Evolutionary conservation across 1,139 yeast genomes (phyloP), one percentile per base, ranked within the genome.

Genomic region (Zhuliangozyma blackwelliae): DNA sequence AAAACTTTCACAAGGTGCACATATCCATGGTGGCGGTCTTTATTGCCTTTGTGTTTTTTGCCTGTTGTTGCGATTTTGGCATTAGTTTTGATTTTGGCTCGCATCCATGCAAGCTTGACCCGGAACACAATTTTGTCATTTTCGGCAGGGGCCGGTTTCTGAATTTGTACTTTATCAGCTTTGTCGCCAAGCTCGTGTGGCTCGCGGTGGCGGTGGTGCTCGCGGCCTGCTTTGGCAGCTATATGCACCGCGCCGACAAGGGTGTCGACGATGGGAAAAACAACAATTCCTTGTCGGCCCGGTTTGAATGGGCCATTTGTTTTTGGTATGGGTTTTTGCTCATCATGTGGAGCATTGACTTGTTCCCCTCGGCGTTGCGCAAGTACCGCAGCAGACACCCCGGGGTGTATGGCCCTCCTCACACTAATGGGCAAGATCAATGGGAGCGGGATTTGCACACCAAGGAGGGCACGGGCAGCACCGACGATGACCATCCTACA

Each of bases 291-390:
- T 62, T 72, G 37, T 71, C 79, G 20, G 86, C 85, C 1, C 63
- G 65, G 11, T 80, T 84, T 56, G 97, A 90, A 59, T 90, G 97
- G 97, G 54, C 78, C 7, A 61, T 89, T 32, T 81, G 90, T 7
- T 90, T 82, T 61, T 82, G 87, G 79, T 89, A 86, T 54, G 94
- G 95, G 8, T 54, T 82, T 28, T 68, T 85, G 44, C 74, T 82
- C 49, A 56, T 83, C 8, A 63, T 82, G 44, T 73, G 92, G 62
- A 65, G 83, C 2, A 70, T 77, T 47, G 97, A 90, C 54, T 71
- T 89, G 49, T 72, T 74, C 52, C 85, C 90, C 1, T 79, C 84
- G 25, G 77, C 81, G 6, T 48, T 61, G 13, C 57, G 56, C 38
- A 61, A 56, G 39, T 61, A 57, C 37, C 52, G 55, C 40, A 34